A percentile compares a stretch with the other conserved stretches of the same genome.
These are phyloP conservation scores for Pugionium dolabratum DNA, from an alignment of 345 rosid species.

Conservation along the genomic window DNA sequence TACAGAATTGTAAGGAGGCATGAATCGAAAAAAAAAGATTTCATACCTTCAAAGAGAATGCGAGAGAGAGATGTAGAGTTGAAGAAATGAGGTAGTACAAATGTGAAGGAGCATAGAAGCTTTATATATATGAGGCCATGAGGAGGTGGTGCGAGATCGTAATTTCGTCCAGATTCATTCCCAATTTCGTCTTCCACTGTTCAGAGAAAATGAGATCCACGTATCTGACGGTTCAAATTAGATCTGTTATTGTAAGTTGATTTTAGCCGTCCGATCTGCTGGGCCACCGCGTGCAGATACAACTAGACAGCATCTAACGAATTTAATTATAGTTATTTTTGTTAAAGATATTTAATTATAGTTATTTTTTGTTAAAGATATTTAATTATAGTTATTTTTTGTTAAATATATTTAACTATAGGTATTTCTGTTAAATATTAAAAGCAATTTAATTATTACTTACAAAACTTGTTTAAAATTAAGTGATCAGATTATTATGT, in stretches of 20 bases:
- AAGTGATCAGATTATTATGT: too few relatives aligned
- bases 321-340: not conserved
- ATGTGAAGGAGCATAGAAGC: conserved; percentile 14
- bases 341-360: too few relatives aligned
- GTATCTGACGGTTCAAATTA: conserved; percentile 30
- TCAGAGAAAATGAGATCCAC: conserved; percentile 29
- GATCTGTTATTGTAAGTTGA: conserved; percentile 11
- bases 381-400: too few relatives aligned
- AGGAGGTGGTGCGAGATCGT: conserved; percentile 29
- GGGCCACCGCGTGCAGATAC: conserved; percentile 40
- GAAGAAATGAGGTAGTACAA: conserved; percentile 22
- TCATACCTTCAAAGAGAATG: conserved; percentile 24
- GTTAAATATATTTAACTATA: too few relatives aligned
- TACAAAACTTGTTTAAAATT: too few relatives aligned
- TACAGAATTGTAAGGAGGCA: conserved; percentile 3
- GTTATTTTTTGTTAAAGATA: too few relatives aligned
- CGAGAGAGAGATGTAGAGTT: conserved; percentile 17
- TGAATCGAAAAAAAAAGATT: not conserved
- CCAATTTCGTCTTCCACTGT: conserved; percentile 20
- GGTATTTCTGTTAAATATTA: too few relatives aligned
- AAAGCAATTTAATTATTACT: too few relatives aligned
- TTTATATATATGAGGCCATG: conserved; percentile 20
- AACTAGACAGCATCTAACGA: conserved; percentile 37
- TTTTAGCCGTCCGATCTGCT: conserved; percentile 29
- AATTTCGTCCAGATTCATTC: conserved; percentile 40